These are phyloP conservation scores for Coniosporium tulheliwenetii DNA, from an alignment of 2,329 filamentous ascomycete genomes.

Conservation along the genomic window DNA sequence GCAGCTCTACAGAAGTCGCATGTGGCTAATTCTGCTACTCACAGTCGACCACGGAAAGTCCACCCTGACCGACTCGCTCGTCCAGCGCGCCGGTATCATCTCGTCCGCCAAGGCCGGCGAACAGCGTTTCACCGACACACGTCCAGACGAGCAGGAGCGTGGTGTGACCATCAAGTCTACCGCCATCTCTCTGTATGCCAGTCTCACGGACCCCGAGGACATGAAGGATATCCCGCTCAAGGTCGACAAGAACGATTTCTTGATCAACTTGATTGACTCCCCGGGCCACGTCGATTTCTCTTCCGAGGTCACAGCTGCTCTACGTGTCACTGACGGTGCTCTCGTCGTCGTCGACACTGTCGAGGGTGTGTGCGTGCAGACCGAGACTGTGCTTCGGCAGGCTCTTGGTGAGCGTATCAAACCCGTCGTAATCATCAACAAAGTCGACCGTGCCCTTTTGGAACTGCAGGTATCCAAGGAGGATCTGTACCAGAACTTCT, in stretches of 20 bases:
- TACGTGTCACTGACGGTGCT: conserved; percentile 99
- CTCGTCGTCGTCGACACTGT: conserved; percentile 99
- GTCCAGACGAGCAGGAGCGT: conserved; percentile 96
- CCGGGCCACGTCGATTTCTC: conserved; percentile 99
- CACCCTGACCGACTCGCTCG: conserved; percentile 96
- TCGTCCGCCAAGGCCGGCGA: conserved; percentile 95
- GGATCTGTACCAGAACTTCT: conserved; percentile 99
- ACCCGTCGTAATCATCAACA: conserved; percentile 99
- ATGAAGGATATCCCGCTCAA: conserved; percentile 88
- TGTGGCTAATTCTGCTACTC: not conserved
- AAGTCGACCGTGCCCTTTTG: conserved; percentile 98
- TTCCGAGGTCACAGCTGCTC: conserved; percentile 96
- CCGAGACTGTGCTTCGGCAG: conserved; percentile 97
- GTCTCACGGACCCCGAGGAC: conserved; percentile 67
- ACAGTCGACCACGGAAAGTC: conserved; percentile 98
- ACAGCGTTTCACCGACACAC: conserved; percentile 90
- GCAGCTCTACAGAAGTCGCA: not conserved
- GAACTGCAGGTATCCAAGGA: conserved; percentile 98
- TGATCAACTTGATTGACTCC: conserved; percentile 99
- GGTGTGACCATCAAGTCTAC: conserved; percentile 99
- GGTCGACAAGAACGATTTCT: conserved; percentile 86
- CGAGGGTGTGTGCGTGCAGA: conserved; percentile 99
- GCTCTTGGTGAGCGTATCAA: conserved; percentile 99
- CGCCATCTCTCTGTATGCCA: conserved; percentile 93
- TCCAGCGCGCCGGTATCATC: conserved; percentile 99